These are phyloP conservation scores for Cylindrotheca fusiformis DNA, from an alignment of 108 stramenopile genomes.

Conservation along the genomic window DNA sequence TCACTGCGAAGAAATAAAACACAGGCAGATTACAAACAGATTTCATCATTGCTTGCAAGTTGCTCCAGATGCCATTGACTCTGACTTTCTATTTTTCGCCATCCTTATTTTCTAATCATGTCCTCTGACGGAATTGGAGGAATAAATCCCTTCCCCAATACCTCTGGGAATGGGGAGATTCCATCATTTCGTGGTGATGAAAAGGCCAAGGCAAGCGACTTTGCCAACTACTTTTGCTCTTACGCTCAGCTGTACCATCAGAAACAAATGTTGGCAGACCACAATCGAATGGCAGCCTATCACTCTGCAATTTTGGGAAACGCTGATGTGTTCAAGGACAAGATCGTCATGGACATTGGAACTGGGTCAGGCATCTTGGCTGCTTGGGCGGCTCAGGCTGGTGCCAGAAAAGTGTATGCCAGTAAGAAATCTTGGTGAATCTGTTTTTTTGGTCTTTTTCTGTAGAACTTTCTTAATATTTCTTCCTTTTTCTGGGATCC, in stretches of 20 bases:
- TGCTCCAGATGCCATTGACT: too few species aligned
- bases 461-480: not conserved
- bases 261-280: slow-evolving; percentile 98
- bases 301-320: slow-evolving; percentile 96
- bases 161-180: slow-evolving; percentile 65
- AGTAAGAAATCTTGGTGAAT: slow-evolving; percentile 28
- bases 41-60: too few species aligned
- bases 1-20: too few species aligned
- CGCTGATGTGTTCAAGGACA: slow-evolving; percentile 88
- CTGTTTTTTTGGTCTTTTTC: not conserved
- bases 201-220: slow-evolving; percentile 87
- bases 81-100: too few species aligned
- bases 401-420: slow-evolving; percentile 90
- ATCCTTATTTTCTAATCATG: not conserved
- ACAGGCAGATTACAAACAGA: too few species aligned
- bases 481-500: not conserved
- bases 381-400: slow-evolving; percentile 97
- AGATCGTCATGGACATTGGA: slow-evolving; percentile 98
- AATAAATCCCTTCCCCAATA: slow-evolving; percentile 53
- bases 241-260: slow-evolving; percentile 98
- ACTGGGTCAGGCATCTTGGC: slow-evolving; percentile 97
- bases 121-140: not conserved
- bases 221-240: slow-evolving; percentile 94
- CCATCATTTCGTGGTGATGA: slow-evolving; percentile 79
- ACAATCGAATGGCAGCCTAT: slow-evolving; percentile 97